Evolutionary conservation across 2,329 filamentous ascomycete species (phyloP).

Genomic region (Catunica adiposa): DNA sequence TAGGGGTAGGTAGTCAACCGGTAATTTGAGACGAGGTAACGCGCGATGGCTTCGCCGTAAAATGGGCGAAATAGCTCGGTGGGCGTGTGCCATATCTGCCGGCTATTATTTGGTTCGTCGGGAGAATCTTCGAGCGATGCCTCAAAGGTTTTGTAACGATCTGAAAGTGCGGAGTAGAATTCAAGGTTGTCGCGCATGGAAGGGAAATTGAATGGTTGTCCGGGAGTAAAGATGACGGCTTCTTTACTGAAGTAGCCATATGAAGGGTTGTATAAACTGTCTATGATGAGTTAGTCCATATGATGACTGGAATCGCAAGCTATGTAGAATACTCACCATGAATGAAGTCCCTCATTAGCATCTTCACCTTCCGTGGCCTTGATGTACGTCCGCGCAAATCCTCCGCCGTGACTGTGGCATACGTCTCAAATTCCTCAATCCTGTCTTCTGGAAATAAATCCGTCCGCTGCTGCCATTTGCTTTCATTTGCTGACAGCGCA

Average conservation of each 20-base stretch:
- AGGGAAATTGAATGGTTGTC: constrained; percentile 79
- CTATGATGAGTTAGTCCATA: constrained; percentile 27
- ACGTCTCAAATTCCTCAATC: constrained; percentile 61
- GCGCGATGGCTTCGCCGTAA: constrained; percentile 93
- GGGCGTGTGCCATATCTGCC: constrained; percentile 95
- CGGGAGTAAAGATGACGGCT: constrained; percentile 86
- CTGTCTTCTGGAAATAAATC: constrained; percentile 62
- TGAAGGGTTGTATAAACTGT: constrained; percentile 83
- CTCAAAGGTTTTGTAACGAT: constrained; percentile 79
- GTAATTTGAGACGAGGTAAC: constrained; percentile 91
- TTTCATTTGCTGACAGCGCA: constrained; percentile 33
- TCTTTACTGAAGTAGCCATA: constrained; percentile 97
- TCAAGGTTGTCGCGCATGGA: constrained; percentile 65
- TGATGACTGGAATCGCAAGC: no score
- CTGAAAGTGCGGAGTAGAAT: constrained; percentile 61
- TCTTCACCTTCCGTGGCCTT: constrained; percentile 77
- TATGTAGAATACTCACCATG: constrained; percentile 50
- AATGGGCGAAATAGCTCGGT: constrained; percentile 93
- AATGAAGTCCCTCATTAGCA: constrained; percentile 94
- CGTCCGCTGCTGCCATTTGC: constrained; percentile 72
- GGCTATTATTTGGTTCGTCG: constrained; percentile 48
- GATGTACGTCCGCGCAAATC: constrained; percentile 57
- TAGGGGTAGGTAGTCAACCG: constrained; percentile 87
- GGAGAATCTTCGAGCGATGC: constrained; percentile 62
- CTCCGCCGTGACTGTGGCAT: constrained; percentile 71